phyloP scores from a whole-genome alignment of 352 stramenopile genomes.

The Phytophthora fragariae region DNA sequence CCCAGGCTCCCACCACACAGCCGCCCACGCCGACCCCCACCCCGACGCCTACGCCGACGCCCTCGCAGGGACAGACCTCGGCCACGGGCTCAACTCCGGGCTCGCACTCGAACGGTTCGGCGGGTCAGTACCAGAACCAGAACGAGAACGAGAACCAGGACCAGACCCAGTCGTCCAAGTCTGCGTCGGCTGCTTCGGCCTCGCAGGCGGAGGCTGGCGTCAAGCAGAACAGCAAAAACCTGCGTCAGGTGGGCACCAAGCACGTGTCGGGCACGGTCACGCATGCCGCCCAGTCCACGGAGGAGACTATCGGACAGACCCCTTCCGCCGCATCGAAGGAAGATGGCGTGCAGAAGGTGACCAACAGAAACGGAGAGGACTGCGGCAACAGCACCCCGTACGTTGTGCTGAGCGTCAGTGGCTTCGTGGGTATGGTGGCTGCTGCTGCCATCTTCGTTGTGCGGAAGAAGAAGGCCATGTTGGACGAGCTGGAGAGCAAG shows the following conservation, averaged over 20 bases:
- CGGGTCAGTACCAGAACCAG: conserved; percentile 8
- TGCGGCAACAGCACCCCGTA: conserved; percentile 28
- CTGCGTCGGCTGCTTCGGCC: conserved; percentile 6
- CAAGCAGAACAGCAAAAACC: conserved; percentile 7
- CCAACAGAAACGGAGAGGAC: conserved; percentile 28
- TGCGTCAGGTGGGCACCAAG: conserved; percentile 31
- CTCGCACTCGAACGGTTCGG: conserved; percentile 27
- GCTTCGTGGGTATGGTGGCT: conserved; percentile 52
- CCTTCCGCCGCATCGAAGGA: conserved; percentile 27
- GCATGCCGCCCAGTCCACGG: conserved; percentile 11
- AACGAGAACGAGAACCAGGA: not conserved
- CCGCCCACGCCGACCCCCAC: conserved; percentile 39
- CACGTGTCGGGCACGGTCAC: conserved; percentile 14
- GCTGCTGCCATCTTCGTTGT: conserved; percentile 63
- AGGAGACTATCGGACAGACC: conserved; percentile 25
- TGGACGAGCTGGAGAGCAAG: conserved; percentile 72
- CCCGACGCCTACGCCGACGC: conserved; percentile 38
- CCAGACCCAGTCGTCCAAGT: conserved; percentile 18
- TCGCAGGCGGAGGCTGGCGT: conserved; percentile 25
- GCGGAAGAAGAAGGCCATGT: conserved; percentile 70
- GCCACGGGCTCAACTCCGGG: conserved; percentile 16
- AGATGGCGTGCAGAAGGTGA: conserved; percentile 49
- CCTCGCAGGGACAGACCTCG: conserved; percentile 20
- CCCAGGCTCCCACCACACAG: conserved; percentile 28
- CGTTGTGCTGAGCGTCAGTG: conserved; percentile 48